phyloP scores from a whole-genome alignment of 78 protist genomes.

The Parvularia atlantis region DNA sequence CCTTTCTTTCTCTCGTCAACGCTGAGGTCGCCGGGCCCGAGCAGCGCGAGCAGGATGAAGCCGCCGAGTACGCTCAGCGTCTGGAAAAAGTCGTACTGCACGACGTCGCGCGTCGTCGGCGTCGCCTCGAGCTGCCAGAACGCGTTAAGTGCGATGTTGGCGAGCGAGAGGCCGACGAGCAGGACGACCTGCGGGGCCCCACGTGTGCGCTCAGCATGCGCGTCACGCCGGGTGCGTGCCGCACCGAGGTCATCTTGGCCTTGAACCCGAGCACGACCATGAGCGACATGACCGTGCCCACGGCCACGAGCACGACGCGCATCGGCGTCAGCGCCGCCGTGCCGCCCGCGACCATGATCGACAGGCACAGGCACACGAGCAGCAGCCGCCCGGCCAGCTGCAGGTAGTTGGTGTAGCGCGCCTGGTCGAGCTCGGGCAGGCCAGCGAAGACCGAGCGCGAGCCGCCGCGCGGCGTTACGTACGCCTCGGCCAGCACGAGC shows the following conservation, averaged over 20 bases:
- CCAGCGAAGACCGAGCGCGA: too few species aligned
- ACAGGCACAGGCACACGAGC: constrained; percentile 6
- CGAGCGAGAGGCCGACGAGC: neutral
- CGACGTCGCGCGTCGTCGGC: neutral
- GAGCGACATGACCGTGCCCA: neutral
- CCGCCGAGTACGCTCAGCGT: constrained; percentile 29
- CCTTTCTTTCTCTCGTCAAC: constrained; percentile 18
- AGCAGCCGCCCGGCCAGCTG: constrained; percentile 21
- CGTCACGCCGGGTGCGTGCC: neutral
- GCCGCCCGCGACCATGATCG: neutral
- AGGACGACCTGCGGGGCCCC: neutral
- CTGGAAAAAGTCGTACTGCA: constrained; percentile 38
- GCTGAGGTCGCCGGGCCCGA: constrained; percentile 27
- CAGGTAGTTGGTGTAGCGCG: neutral
- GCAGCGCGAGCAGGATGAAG: neutral
- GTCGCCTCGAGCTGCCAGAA: constrained; percentile 6
- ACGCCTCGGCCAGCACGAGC: too few species aligned
- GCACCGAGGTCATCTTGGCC: constrained; percentile 10
- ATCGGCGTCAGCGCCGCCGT: neutral
- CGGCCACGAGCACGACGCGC: neutral
- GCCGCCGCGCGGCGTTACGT: too few species aligned
- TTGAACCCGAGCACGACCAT: neutral
- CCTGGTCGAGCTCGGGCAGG: neutral
- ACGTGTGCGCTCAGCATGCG: neutral
- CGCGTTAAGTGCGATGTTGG: constrained; percentile 5